Percentiles rank a stretch among this genome's conserved stretches.
Evolutionary conservation across 208 protist genomes (phyloP).

Genomic region (Acanthamoeba triangularis): DNA sequence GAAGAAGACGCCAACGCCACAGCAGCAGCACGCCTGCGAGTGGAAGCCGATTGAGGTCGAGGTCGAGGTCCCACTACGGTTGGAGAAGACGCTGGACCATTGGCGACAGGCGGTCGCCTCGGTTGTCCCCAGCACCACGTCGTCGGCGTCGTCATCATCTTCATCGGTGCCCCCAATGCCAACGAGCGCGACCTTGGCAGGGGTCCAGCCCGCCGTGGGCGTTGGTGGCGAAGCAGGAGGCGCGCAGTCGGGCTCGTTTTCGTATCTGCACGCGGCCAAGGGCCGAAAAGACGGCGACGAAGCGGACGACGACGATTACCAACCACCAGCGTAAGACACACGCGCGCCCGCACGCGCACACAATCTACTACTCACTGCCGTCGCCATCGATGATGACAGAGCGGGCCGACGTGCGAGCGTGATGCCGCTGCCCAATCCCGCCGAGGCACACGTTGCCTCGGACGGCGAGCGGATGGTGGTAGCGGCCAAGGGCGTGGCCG

Average conservation of each 20-base stretch:
- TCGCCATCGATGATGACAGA: background rate
- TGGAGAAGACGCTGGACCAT: slow-evolving; percentile 27
- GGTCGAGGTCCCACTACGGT: background rate
- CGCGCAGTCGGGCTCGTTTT: background rate
- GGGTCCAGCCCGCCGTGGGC: too few relatives aligned
- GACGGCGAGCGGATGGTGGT: background rate
- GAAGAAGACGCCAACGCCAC: background rate
- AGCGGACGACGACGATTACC: background rate
- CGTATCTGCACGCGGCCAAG: background rate
- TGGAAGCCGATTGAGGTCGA: slow-evolving; percentile 9
- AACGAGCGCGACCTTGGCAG: background rate
- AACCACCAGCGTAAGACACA: background rate
- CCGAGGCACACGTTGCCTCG: background rate
- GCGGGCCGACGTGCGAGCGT: background rate
- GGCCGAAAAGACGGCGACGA: background rate
- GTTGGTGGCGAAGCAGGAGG: background rate
- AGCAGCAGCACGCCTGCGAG: background rate
- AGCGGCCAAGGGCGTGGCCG: slow-evolving; percentile 6
- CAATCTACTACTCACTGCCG: background rate
- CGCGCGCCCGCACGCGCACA: too few relatives aligned
- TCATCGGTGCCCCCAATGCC: too few relatives aligned
- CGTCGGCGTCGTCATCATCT: too few relatives aligned
- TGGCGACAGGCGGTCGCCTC: background rate
- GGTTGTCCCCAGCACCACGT: background rate
- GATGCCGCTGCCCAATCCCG: slow-evolving; percentile 41